phyloP scores from a whole-genome alignment of 257 asterid species.

The Cinchona pubescens region DNA sequence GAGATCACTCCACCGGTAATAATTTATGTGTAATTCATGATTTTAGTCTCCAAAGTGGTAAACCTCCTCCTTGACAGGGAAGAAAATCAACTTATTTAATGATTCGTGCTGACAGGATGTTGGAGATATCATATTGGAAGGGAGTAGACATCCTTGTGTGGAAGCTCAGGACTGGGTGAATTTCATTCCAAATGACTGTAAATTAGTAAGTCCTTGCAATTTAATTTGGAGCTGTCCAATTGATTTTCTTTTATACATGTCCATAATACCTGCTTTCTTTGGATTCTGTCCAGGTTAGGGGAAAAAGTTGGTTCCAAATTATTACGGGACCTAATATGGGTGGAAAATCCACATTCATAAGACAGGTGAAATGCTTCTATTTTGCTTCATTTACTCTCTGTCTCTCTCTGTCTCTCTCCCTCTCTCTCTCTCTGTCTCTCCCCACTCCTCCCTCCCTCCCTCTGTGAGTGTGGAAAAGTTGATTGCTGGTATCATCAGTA shows the following conservation, averaged over 20 bases:
- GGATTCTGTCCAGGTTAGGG: conserved; percentile 65
- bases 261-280: conserved; percentile 19
- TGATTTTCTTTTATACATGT: conserved; percentile 18
- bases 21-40: conserved; percentile 11
- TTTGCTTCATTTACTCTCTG: background rate
- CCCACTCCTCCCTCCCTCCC: background rate
- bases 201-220: conserved; percentile 59
- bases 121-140: conserved; percentile 85
- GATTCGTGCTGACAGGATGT: conserved; percentile 50
- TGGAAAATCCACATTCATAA: conserved; percentile 91
- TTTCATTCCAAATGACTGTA: conserved; percentile 92
- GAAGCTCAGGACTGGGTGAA: conserved; percentile 99
- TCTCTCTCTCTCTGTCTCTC: background rate
- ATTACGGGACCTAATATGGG: conserved; percentile 99
- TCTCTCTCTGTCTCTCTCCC: background rate
- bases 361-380: conserved; percentile 59
- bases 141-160: conserved; percentile 98
- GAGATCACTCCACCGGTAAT: conserved; percentile 69
- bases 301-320: conserved; percentile 93
- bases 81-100: conserved; percentile 15
- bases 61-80: conserved; percentile 9
- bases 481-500: background rate
- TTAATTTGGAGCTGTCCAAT: conserved; percentile 17
- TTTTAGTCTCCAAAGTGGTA: conserved; percentile 3
- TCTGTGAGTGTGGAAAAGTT: background rate